Base-by-base conservation (phyloP, 2,329 filamentous ascomycete species). In the Curvularia sp. region DNA sequence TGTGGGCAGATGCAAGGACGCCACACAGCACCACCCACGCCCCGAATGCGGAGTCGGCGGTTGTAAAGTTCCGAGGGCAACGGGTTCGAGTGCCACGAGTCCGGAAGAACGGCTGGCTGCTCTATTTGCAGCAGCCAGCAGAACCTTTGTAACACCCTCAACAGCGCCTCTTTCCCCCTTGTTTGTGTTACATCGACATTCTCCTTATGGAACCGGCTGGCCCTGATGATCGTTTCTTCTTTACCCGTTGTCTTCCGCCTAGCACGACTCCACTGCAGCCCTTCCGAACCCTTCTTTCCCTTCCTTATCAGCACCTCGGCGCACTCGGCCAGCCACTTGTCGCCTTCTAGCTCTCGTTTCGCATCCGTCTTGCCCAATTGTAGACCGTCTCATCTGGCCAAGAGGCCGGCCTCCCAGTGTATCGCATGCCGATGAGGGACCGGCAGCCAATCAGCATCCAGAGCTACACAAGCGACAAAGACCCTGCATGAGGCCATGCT, bases 401-500 rank as follows among this genome's bases (percentile, higher is more conserved):
- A 48, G 30, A 33, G 28, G 4, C 35, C n/a, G 30, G 31, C 46
- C 35, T 15, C 15, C 22, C 35, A 30, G n/a, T 15, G 24, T 24
- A 20, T 50, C 35, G 48, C 24, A 24, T 50, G 39, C 35, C 48
- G 24, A 24, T 35, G 38, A 28, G 2, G 48, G 8, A n/a, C 48
- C 35, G 24, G 24, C 35, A 41, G 24, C 48, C 48, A 50, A 50
- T 50, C n/a, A 50, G 33, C 22, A 9, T 8, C 24, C 15, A 28
- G 2, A 2, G 24, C n/a, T 22, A 9, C 7, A 55, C 43, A 46
- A 5, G 2, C 2, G 35, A 15, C 22, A 26, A 28, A 41, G 55
- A 47, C 55, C 55, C 55, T 58, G 55, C 49, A 57, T 57, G 28
- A 52, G 49, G 49, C 22, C 24, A 28, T 8, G 24, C 33, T 35